These are phyloP conservation scores for Colletotrichum sp. DNA, from an alignment of 2,329 filamentous ascomycete species.

Conservation along the genomic window DNA sequence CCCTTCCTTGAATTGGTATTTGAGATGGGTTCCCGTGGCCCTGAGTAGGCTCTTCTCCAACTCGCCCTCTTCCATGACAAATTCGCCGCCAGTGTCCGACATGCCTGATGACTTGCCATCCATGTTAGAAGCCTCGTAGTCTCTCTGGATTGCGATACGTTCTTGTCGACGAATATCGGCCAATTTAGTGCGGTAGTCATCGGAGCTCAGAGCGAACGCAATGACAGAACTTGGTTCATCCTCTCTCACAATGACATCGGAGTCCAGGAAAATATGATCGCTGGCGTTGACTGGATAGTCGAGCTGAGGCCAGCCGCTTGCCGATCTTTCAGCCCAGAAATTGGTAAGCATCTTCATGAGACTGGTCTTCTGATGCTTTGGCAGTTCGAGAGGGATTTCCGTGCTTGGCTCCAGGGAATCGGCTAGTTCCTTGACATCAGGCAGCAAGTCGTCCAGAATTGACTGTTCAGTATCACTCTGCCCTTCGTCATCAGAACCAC, in stretches of 20 bases:
- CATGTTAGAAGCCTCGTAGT: conserved; percentile 22
- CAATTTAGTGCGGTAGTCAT: conserved; percentile 86
- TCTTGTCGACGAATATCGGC: conserved; percentile 56
- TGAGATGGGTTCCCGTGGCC: conserved; percentile 88
- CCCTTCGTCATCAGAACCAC: conserved; percentile 71
- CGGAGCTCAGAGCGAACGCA: conserved; percentile 86
- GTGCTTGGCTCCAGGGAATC: conserved; percentile 65
- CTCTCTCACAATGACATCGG: conserved; percentile 94
- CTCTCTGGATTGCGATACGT: conserved; percentile 24
- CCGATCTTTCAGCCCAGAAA: conserved; percentile 97
- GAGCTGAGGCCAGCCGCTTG: conserved; percentile 89
- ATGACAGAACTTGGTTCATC: conserved; percentile 97
- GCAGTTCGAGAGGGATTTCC: conserved; percentile 74
- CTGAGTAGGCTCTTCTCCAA: conserved; percentile 87
- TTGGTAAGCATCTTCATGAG: conserved; percentile 95
- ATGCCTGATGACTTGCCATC: conserved; percentile 34
- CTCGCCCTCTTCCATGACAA: conserved; percentile 66
- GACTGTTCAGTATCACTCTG: conserved; percentile 77
- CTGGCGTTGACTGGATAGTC: conserved; percentile 89
- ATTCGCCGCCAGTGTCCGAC: conserved; percentile 39
- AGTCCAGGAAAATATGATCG: conserved; percentile 96
- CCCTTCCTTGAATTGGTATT: conserved; percentile 94
- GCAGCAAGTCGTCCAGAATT: conserved; percentile 71
- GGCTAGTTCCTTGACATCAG: conserved; percentile 66
- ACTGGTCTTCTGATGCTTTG: conserved; percentile 91